Evolutionary conservation across 768 basidiomycete species (phyloP).

Genomic region (Termitomyces titanicus): DNA sequence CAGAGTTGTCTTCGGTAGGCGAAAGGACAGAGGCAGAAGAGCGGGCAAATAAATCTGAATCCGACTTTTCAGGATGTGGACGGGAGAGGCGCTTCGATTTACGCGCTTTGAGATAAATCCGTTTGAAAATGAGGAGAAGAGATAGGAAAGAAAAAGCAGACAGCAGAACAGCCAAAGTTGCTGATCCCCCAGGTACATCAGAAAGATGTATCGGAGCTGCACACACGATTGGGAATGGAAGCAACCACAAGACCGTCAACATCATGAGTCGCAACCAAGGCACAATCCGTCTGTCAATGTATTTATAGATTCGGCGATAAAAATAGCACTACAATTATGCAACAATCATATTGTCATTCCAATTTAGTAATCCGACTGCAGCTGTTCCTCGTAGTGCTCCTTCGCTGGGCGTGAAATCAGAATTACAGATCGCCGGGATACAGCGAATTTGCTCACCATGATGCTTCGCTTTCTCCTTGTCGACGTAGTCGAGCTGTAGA

Average conservation of each 20-base stretch:
- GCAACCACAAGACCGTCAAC: conserved; percentile 3
- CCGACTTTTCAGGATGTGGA: conserved; percentile 2
- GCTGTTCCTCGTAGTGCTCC: conserved; percentile 1
- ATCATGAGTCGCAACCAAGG: conserved; percentile 2
- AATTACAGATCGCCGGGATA: background rate
- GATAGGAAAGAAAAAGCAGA: conserved; percentile 19
- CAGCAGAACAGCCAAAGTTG: conserved; percentile 24
- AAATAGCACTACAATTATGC: background rate
- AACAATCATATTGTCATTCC: background rate
- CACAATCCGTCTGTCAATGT: background rate
- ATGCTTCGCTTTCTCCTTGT: conserved; percentile 23
- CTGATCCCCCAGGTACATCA: conserved; percentile 14
- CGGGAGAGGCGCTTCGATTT: conserved; percentile 7
- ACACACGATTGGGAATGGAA: background rate
- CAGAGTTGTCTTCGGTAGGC: background rate
- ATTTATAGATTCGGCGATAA: conserved; percentile 2
- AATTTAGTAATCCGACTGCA: background rate
- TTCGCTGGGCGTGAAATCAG: conserved; percentile 3
- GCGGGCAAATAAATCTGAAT: conserved; percentile 14
- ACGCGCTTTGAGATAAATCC: conserved; percentile 25
- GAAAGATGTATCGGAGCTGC: conserved; percentile 13
- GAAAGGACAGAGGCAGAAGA: conserved; percentile 17
- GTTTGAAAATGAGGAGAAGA: conserved; percentile 24
- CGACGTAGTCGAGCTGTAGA: conserved; percentile 26
- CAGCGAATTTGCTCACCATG: conserved; percentile 18